Evolutionary conservation across 768 basidiomycete genomes (phyloP), one percentile per base, ranked within the genome.

Genomic region (Hericium coralloides): DNA sequence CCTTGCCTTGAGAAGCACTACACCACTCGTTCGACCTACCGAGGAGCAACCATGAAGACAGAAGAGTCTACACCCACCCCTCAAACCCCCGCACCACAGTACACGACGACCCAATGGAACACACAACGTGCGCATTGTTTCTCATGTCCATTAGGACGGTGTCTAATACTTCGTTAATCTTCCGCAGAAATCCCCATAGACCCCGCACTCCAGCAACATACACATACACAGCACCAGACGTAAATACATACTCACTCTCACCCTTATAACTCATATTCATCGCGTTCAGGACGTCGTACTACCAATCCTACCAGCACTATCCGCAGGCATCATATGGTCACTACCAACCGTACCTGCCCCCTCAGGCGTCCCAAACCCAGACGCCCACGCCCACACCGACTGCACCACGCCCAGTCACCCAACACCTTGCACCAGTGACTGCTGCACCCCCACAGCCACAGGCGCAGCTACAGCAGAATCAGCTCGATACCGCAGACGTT

Each of bases 401-500:
- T 12, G 18, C 43, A 36, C 52, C 12, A 38, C 7, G 55, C 69
- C 14, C 41, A 65, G 6, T 60, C 63, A n/a, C 53, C 68, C 2
- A 23, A 26, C 57, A 62, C 12, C 70, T 60, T 39, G 68, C 68
- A 47, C 72, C 70, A 1, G 73, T 20, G 23, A 50, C 49, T 6
- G 15, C 59, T 36, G 56, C 60, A 2, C 51, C 57, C 18, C 43
- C 57, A 9, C 51, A 53, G 12, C 51, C 59, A 12, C 54, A 54
- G 5, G 43, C 51, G 31, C 48, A 50, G 41, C 54, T 53, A 38
- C 60, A 54, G 55, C 48, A 50, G 41, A 57, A 53, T 45, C 60
- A 54, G 52, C 57, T 83, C 56, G 87, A 87, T 62, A 83, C 82
- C 2, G 71, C 83, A 3, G 89, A 92, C 64, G 80, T 92, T 37